Percentiles rank a stretch among this genome's conserved stretches.
phyloP scores from a whole-genome alignment of 768 basidiomycete species.

The Pleurotus salmoneostramineus region DNA sequence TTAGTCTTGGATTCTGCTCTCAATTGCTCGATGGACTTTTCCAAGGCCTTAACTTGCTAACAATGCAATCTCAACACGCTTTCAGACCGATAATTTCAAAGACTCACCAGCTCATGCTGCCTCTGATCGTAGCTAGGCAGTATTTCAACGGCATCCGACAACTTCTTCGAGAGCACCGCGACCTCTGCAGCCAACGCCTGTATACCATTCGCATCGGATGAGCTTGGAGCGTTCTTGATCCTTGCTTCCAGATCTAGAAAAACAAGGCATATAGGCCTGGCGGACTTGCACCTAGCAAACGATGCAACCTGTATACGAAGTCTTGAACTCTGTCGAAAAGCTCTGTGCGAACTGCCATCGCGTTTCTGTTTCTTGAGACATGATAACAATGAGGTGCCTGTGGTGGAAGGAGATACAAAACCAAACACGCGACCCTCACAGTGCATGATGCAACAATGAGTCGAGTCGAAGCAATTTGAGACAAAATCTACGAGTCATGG shows the following conservation, averaged over 20 bases:
- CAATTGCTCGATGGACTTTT: constrained; percentile 48
- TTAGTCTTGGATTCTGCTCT: constrained; percentile 39
- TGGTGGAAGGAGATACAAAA: not conserved
- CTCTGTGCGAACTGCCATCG: constrained; percentile 6
- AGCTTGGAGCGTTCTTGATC: constrained; percentile 33
- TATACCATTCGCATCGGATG: constrained; percentile 14
- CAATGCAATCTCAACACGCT: no score
- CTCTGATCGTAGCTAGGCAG: constrained; percentile 74
- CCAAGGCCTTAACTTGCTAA: constrained; percentile 66
- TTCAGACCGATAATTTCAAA: no score
- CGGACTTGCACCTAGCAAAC: not conserved
- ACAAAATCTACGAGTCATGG: not conserved
- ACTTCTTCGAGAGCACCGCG: constrained; percentile 55
- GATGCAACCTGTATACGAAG: constrained; percentile 1
- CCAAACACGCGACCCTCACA: not conserved
- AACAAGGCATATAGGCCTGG: not conserved
- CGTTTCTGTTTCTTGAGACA: constrained; percentile 1
- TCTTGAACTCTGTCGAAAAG: not conserved
- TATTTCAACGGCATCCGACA: constrained; percentile 60
- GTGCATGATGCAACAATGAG: not conserved
- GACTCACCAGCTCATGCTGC: constrained; percentile 63
- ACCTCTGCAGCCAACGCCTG: constrained; percentile 45
- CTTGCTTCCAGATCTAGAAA: constrained; percentile 44
- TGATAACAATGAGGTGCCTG: not conserved
- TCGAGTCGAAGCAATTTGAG: not conserved